A percentile compares a stretch with the other conserved stretches of the same genome.
These are phyloP conservation scores for Malassezia sp. DNA, from an alignment of 1,284 basidiomycete species.

Conservation along the genomic window DNA sequence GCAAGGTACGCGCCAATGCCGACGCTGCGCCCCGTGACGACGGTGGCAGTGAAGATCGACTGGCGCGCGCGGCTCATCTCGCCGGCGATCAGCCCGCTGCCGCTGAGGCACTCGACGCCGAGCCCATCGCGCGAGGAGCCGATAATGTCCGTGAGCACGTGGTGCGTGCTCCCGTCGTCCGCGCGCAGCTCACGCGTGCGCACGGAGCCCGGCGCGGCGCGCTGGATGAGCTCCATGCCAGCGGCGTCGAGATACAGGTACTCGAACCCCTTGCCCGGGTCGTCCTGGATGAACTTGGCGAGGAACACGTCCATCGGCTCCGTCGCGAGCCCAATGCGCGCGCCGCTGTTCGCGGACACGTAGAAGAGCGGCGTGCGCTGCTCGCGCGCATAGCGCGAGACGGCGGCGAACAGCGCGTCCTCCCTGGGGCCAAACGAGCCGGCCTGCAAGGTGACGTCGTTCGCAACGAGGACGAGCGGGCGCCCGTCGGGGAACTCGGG, in stretches of 20 bases:
- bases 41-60: constrained; percentile 97
- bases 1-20: constrained; percentile 99
- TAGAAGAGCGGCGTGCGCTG: constrained; percentile 86
- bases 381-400: constrained; percentile 80
- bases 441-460: constrained; percentile 98
- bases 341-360: constrained; percentile 95
- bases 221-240: constrained; percentile 54
- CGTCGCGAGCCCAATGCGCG: constrained; percentile 88
- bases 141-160: constrained; percentile 92
- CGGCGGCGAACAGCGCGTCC: constrained; percentile 92
- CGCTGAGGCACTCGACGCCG: constrained; percentile 92
- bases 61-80: constrained; percentile 97
- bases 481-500: constrained; percentile 88
- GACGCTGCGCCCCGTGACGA: constrained; percentile 95
- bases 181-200: constrained; percentile 63
- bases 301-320: constrained; percentile 81
- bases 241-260: constrained; percentile 71
- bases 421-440: constrained; percentile 94
- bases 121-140: constrained; percentile 81
- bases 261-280: constrained; percentile 86
- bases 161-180: constrained; percentile 70
- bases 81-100: constrained; percentile 95
- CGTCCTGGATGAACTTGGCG: constrained; percentile 74
- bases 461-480: constrained; percentile 77
- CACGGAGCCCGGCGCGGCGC: constrained; percentile 55